Evolutionary conservation across 305 asterid genomes (phyloP), one percentile per base, ranked within the genome.

Genomic region (Withania somnifera): DNA sequence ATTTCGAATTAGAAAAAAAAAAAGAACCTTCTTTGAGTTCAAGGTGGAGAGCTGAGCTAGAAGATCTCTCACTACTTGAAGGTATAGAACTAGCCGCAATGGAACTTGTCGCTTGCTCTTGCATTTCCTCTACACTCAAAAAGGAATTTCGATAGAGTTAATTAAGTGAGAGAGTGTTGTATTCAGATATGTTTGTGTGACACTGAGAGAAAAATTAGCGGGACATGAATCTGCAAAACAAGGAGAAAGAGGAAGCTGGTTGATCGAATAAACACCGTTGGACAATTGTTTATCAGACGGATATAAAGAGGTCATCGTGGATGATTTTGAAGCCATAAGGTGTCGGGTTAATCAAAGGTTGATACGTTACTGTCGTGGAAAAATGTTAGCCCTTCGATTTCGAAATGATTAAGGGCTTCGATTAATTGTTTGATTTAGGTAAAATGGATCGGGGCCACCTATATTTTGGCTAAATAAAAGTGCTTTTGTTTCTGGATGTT

Each of bases 51-150:
- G 97, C 97, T 20, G 98, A 92, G 87, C 98, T 93, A 7, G 99
- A 95, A 86, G 99, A 95, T 91, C 98, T 92, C 86, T 95, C 99
- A 73, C 99, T 93, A 54, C 99, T 95, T 9, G 99, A 95, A 69
- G 96, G 99, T 87, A 90, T 67, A 51, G 98, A 95, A 86, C 89
- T 92, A 6, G 96, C 94, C 17, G 97, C 96, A 47, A 93, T 32
- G n/a, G 99, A 95, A 83, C 97, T 94, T 15, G 96, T 87, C 34
- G 96, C 94, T 85, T 88, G 98, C 69, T 95, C 98, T 84, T 95
- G 98, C 99, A 94, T 95, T 73, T 60, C 28, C 53, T 4, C 47
- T 24, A 11, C 13, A 69, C 22, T 14, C 15, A 15, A 78, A 63
- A 11, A 54, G 0, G 36, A 64, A 32, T 28, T 78, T 81, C 85